These are phyloP conservation scores for Sphaerostilbella broomeana DNA, from an alignment of 2,329 filamentous ascomycete species.

Conservation along the genomic window DNA sequence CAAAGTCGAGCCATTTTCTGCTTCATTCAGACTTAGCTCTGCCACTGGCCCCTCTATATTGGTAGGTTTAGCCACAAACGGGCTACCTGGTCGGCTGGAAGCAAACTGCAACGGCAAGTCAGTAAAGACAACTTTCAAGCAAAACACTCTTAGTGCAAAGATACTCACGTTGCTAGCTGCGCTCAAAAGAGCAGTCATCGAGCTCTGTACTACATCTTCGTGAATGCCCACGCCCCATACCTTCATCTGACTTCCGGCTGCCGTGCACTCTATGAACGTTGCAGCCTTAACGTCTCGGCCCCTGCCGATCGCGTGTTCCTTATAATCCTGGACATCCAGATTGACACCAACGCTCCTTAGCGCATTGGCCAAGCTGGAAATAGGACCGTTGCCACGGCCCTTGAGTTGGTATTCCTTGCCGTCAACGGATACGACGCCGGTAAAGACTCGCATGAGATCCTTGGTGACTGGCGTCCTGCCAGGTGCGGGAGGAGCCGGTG, in stretches of 20 bases:
- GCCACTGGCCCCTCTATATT: constrained; percentile 17
- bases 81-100: constrained; percentile 61
- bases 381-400: constrained; percentile 81
- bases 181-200: constrained; percentile 75
- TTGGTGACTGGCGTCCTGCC: constrained; percentile 71
- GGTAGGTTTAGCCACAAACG: constrained; percentile 50
- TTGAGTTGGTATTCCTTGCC: constrained; percentile 70
- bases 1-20: constrained; percentile 2
- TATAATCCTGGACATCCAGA: constrained; percentile 89
- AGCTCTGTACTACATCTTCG: constrained; percentile 67
- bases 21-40: constrained; percentile 14
- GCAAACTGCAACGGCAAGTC: constrained; percentile 53
- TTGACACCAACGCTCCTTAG: constrained; percentile 73
- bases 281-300: constrained; percentile 85
- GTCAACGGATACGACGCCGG: constrained; percentile 77
- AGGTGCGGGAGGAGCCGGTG: constrained; percentile 59
- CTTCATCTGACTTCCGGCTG: constrained; percentile 57
- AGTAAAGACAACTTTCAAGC: neutral
- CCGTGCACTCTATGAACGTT: constrained; percentile 85
- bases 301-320: constrained; percentile 84
- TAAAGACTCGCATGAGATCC: constrained; percentile 75
- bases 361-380: constrained; percentile 81
- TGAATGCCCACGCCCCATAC: constrained; percentile 71
- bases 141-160: neutral
- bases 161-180: constrained; percentile 76